Evolutionary conservation across 441 rosid species (phyloP).

Genomic region (Gossypium trilobum): DNA sequence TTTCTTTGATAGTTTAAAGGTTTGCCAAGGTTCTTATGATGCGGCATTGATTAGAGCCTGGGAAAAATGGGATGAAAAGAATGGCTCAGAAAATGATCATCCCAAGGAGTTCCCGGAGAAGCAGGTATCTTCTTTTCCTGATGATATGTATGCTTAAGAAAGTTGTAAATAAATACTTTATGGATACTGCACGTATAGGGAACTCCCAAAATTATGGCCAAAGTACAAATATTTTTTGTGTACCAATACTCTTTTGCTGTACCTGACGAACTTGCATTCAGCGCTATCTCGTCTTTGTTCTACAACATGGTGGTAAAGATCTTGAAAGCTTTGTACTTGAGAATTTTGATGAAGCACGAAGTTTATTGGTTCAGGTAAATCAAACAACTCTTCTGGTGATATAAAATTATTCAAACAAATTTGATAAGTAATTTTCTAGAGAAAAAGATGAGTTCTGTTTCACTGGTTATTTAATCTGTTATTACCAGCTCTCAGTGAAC

Average conservation of each 20-base stretch:
- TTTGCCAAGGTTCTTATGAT: constrained; percentile 82
- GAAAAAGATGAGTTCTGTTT: not conserved
- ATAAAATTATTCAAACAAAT: not conserved
- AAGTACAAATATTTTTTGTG: not conserved
- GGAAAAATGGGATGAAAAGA: constrained; percentile 87
- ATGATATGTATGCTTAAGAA: not conserved
- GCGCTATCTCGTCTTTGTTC: constrained; percentile 76
- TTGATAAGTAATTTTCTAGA: not conserved
- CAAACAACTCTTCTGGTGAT: not conserved
- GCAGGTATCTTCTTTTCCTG: constrained; percentile 45
- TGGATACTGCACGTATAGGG: not conserved
- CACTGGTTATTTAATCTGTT: not conserved
- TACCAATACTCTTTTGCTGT: constrained; percentile 12
- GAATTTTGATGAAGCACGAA: constrained; percentile 71
- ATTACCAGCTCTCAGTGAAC: not conserved
- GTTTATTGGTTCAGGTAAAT: constrained; percentile 71
- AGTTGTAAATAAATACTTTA: not conserved
- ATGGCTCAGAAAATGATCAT: constrained; percentile 83
- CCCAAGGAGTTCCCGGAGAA: constrained; percentile 68
- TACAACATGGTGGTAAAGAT: constrained; percentile 93
- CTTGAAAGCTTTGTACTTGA: constrained; percentile 80
- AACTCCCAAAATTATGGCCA: not conserved
- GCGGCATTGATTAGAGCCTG: constrained; percentile 61
- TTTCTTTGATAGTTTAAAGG: constrained; percentile 49
- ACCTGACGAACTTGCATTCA: constrained; percentile 29